Conservation (phyloP, 2,329 filamentous ascomycete species). For the Pyrenochaeta sp. region DNA sequence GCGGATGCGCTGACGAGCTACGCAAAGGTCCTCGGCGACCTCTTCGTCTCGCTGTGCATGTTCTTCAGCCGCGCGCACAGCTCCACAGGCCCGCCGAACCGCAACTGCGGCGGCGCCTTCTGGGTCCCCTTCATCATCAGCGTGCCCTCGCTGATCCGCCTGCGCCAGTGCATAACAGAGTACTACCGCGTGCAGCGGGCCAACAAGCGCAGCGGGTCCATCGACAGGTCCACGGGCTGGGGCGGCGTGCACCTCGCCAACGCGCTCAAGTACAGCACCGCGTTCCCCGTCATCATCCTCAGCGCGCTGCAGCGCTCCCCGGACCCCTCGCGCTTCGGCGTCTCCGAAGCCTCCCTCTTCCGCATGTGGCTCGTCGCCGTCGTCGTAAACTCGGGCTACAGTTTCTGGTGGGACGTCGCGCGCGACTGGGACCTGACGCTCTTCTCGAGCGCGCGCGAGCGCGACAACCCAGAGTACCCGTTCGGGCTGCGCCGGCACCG, state of each 20-base stretch:
- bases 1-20: constrained; percentile 96
- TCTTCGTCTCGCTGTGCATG: constrained; percentile 92
- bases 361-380: constrained; percentile 71
- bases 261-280: constrained; percentile 91
- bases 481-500: constrained; percentile 80
- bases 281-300: constrained; percentile 89
- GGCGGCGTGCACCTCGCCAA: constrained; percentile 91
- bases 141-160: constrained; percentile 81
- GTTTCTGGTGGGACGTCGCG: constrained; percentile 98
- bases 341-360: constrained; percentile 64
- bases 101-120: constrained; percentile 78
- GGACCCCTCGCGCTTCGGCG: constrained; percentile 58
- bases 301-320: constrained; percentile 75
- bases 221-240: constrained; percentile 65
- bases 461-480: constrained; percentile 70
- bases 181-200: constrained; percentile 74
- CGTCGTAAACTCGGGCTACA: constrained; percentile 85
- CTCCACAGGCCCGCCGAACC: constrained; percentile 81
- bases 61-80: constrained; percentile 75
- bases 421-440: constrained; percentile 97
- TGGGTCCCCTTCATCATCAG: constrained; percentile 86
- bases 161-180: constrained; percentile 92
- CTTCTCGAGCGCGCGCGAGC: constrained; percentile 67
- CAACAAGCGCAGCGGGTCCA: constrained; percentile 46
- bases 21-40: constrained; percentile 86